A percentile compares a stretch with the other conserved stretches of the same genome.
These are phyloP conservation scores for Antrodiella citrinella DNA, from an alignment of 768 basidiomycete species.

Conservation along the genomic window DNA sequence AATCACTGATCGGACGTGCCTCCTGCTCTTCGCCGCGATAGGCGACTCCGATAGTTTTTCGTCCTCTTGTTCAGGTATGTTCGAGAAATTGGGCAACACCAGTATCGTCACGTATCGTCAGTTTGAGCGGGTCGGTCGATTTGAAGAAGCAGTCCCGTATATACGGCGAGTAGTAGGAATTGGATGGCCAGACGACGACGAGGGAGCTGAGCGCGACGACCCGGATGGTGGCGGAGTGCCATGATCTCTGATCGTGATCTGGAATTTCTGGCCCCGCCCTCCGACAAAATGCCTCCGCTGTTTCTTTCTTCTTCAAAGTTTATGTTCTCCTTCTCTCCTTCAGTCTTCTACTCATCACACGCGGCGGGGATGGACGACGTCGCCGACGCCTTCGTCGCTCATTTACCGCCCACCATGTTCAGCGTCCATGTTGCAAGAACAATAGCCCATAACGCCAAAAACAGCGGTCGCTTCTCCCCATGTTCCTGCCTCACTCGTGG, in stretches of 20 bases:
- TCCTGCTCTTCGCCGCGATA: no score
- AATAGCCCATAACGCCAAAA: neutral
- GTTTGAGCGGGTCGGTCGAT: no score
- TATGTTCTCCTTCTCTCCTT: neutral
- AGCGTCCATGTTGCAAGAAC: neutral
- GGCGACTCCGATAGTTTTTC: no score
- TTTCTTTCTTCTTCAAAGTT: neutral
- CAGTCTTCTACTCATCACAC: neutral
- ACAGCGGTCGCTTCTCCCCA: neutral
- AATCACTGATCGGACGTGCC: no score
- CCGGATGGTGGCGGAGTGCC: neutral
- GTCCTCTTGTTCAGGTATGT: no score
- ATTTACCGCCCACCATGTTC: neutral
- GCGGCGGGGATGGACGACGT: neutral
- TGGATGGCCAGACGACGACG: no score
- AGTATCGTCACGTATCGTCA: no score
- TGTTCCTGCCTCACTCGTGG: neutral
- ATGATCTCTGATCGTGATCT: neutral
- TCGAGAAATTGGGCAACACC: no score
- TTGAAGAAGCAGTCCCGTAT: no score
- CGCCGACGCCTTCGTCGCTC: neutral
- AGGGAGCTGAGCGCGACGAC: no score
- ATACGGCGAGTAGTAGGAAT: no score
- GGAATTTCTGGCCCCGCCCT: neutral
- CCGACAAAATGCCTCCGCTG: neutral